A percentile compares a stretch with the other conserved stretches of the same genome.
Evolutionary conservation across 2,329 filamentous ascomycete species (phyloP).

Genomic region (Hypoxylon sp.): DNA sequence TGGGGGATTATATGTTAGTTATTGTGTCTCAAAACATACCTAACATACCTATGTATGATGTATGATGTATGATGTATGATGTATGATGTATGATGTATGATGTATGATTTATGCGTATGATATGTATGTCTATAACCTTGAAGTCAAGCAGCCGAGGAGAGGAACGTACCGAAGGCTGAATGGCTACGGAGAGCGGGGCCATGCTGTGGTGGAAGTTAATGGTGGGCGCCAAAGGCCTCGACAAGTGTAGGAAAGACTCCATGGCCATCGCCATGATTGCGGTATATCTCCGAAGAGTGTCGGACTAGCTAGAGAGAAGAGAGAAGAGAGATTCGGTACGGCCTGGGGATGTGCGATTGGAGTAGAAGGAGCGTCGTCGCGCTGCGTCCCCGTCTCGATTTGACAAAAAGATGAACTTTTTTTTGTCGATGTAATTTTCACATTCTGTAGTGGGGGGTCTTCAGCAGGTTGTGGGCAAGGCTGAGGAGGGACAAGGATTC

Average conservation of each 20-base stretch:
- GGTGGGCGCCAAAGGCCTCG: conserved; percentile 87
- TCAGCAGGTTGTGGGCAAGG: conserved; percentile 39
- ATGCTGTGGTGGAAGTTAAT: conserved; percentile 86
- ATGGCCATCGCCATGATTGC: conserved; percentile 82
- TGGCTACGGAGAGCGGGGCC: conserved; percentile 90
- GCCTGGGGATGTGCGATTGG: conserved; percentile 8
- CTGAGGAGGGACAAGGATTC: conserved; percentile 19
- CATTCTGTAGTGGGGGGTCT: conserved; percentile 39
- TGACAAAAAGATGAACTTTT: conserved; percentile 9
- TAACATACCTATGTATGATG: no score
- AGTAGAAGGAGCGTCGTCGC: conserved; percentile 16
- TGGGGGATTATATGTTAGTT: conserved; percentile 6
- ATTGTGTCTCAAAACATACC: not conserved
- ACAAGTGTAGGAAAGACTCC: conserved; percentile 93
- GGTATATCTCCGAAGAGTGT: conserved; percentile 36
- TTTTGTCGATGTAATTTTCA: conserved; percentile 40
- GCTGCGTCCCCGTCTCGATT: conserved; percentile 19
- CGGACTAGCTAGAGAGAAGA: conserved; percentile 20
- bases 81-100: no score
- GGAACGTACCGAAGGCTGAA: conserved; percentile 88
- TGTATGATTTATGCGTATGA: not conserved
- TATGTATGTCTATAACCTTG: not conserved
- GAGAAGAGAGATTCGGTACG: conserved; percentile 18
- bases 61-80: no score
- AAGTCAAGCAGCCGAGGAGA: conserved; percentile 22